phyloP scores from a whole-genome alignment of 371 early-diverging fungal species.

The Neoconidiobolus thromboides region DNA sequence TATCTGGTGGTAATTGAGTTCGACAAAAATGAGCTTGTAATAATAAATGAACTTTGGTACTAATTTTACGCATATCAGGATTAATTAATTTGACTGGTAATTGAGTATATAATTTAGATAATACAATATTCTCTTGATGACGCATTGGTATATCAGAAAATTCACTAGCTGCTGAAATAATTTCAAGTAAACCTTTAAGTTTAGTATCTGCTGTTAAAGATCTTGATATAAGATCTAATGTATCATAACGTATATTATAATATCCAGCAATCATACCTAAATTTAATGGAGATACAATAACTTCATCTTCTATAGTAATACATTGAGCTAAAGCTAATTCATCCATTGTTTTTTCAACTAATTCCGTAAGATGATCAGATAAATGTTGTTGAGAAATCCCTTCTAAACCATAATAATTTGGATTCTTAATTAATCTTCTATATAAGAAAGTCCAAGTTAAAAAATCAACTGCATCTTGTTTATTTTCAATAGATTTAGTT shows the following conservation, averaged over 20 bases:
- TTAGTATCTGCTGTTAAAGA: conserved; percentile 71
- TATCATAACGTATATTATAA: conserved; percentile 84
- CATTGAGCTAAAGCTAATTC: conserved; percentile 77
- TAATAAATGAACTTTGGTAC: conserved; percentile 74
- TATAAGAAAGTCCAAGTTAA: conserved; percentile 94
- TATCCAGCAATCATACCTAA: conserved; percentile 94
- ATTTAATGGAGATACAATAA: conserved; percentile 69
- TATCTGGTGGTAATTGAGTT: conserved; percentile 70
- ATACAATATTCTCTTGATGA: conserved; percentile 68
- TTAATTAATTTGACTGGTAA: conserved; percentile 47
- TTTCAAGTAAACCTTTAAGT: conserved; percentile 76
- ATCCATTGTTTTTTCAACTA: conserved; percentile 76
- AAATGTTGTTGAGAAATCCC: conserved; percentile 72
- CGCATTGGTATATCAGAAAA: conserved; percentile 81
- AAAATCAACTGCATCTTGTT: conserved; percentile 96
- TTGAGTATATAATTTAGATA: conserved; percentile 61
- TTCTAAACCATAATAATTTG: conserved; percentile 86
- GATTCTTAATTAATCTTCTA: conserved; percentile 85
- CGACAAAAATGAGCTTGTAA: conserved; percentile 91
- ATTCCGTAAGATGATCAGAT: conserved; percentile 81
- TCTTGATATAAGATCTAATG: conserved; percentile 81
- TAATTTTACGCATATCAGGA: conserved; percentile 57
- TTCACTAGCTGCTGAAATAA: conserved; percentile 79
- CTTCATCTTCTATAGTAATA: conserved; percentile 64
- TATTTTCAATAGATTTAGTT: conserved; percentile 80